Conservation (phyloP, 176 grass and related monocot species). For the Bonia amplexicaulis region DNA sequence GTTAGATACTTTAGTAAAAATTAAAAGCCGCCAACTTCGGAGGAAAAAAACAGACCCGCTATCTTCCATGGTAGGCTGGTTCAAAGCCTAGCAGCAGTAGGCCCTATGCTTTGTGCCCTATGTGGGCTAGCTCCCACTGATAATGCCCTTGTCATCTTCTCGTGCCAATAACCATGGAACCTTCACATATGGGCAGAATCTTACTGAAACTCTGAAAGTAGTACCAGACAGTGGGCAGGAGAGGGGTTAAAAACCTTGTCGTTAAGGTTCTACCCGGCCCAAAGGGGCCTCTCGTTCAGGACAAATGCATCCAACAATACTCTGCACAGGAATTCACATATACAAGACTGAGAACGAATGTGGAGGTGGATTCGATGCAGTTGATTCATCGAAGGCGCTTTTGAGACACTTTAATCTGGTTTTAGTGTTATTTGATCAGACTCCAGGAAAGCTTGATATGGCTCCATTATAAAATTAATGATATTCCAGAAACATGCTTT, state of each 20-base stretch:
- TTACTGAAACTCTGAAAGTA: not conserved
- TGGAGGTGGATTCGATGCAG: constrained; percentile 6
- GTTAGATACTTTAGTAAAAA: no score
- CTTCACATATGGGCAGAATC: no score
- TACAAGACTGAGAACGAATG: constrained; percentile 30
- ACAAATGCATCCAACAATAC: constrained; percentile 24
- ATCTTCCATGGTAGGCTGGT: not conserved
- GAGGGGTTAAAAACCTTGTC: not conserved
- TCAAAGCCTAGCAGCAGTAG: not conserved
- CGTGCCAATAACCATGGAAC: not conserved
- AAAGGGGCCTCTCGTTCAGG: not conserved
- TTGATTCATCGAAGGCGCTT: not conserved
- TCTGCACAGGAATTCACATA: constrained; percentile 42
- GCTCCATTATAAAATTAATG: not conserved
- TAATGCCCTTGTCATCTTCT: no score
- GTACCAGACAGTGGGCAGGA: not conserved
- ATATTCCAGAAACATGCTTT: not conserved
- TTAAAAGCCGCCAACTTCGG: no score
- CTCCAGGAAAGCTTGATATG: not conserved
- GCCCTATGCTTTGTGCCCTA: not conserved
- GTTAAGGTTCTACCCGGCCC: not conserved
- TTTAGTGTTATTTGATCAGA: constrained; percentile 9
- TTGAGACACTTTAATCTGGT: constrained; percentile 3
- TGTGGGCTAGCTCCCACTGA: not conserved
- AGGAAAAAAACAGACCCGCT: no score